A percentile compares a stretch with the other conserved stretches of the same genome.
Conservation (phyloP, 2,329 filamentous ascomycete genomes). For the Raffaelea ambrosiae region DNA sequence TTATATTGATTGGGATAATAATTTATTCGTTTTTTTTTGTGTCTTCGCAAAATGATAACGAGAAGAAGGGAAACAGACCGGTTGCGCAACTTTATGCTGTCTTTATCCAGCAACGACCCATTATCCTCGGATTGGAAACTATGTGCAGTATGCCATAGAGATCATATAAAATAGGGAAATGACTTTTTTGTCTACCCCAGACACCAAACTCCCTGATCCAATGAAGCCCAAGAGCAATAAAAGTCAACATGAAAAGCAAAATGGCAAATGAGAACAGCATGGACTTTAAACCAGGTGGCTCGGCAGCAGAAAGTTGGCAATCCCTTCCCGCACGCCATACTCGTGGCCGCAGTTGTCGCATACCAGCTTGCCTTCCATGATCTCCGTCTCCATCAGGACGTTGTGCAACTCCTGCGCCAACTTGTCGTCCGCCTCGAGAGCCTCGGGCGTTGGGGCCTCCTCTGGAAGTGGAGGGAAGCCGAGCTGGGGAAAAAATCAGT, state of each 20-base stretch:
- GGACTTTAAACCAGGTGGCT: slow-evolving; percentile 68
- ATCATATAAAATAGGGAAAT: too few relatives aligned
- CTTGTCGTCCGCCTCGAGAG: slow-evolving; percentile 57
- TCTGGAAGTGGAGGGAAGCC: slow-evolving; percentile 68
- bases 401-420: slow-evolving; percentile 70
- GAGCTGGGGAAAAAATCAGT: slow-evolving; percentile 42
- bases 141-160: too few relatives aligned
- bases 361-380: slow-evolving; percentile 79
- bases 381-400: slow-evolving; percentile 80
- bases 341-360: slow-evolving; percentile 90
- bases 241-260: neutral
- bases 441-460: slow-evolving; percentile 52
- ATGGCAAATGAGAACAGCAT: neutral
- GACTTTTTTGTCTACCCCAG: too few relatives aligned
- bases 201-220: too few relatives aligned
- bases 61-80: too few relatives aligned
- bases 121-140: too few relatives aligned
- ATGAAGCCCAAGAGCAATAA: too few relatives aligned
- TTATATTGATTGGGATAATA: too few relatives aligned
- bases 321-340: slow-evolving; percentile 90
- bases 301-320: slow-evolving; percentile 90
- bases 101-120: too few relatives aligned
- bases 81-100: too few relatives aligned
- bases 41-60: too few relatives aligned
- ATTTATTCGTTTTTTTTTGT: too few relatives aligned